Conservation (phyloP, 495 filamentous ascomycete genomes). For the Tetracladium marchalianum region DNA sequence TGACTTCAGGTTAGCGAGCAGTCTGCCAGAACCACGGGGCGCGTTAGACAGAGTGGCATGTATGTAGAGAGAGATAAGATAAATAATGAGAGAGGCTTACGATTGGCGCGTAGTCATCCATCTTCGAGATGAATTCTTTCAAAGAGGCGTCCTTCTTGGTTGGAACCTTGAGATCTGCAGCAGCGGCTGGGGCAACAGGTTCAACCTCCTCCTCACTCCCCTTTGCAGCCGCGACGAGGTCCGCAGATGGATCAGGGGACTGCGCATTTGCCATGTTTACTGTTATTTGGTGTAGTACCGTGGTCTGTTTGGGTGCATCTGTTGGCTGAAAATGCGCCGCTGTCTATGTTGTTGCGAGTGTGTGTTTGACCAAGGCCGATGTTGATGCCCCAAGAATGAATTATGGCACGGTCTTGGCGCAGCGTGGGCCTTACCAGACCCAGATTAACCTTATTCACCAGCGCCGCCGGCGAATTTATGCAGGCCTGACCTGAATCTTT, state of each 20-base stretch:
- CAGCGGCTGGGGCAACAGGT: conserved; percentile 14
- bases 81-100: conserved; percentile 40
- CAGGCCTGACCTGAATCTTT: no score
- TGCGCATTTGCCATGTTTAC: conserved; percentile 18
- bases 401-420: no score
- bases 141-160: conserved; percentile 84
- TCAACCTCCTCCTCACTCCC: conserved; percentile 15
- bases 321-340: background rate
- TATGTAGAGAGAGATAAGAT: background rate
- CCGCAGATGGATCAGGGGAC: conserved; percentile 18
- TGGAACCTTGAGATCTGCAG: conserved; percentile 35
- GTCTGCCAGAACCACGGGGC: background rate
- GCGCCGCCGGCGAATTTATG: no score
- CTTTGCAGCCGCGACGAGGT: conserved; percentile 13
- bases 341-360: no score
- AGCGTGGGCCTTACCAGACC: no score
- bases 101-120: conserved; percentile 98
- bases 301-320: background rate
- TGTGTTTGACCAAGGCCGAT: background rate
- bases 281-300: background rate
- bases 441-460: no score
- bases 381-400: background rate
- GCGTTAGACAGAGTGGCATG: background rate
- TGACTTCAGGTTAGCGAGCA: conserved; percentile 22
- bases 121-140: conserved; percentile 84